Percentiles rank a stretch among this genome's conserved stretches.
Conservation (phyloP, 345 rosid species). For the Gossypium arboreum region DNA sequence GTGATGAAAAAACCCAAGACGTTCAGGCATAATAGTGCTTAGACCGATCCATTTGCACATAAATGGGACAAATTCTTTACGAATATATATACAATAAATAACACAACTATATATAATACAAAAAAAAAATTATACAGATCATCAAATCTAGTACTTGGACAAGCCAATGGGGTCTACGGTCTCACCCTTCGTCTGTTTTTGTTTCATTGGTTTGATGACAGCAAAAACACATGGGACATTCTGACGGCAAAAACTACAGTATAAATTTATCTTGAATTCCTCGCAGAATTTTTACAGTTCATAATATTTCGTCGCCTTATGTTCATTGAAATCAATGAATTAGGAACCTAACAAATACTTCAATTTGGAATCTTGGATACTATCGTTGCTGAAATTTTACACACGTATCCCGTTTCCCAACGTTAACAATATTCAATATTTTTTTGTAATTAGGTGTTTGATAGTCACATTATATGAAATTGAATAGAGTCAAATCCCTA, state of each 20-base stretch:
- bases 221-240: background rate
- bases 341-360: background rate
- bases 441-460: background rate
- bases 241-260: background rate
- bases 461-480: too few relatives aligned
- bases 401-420: slow-evolving; percentile 6
- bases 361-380: slow-evolving; percentile 15
- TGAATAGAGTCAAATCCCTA: too few relatives aligned
- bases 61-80: background rate
- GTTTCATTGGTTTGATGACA: background rate
- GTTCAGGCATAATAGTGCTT: background rate
- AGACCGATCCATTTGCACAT: background rate
- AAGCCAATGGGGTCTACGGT: background rate
- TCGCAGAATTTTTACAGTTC: slow-evolving; percentile 11
- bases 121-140: background rate
- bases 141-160: background rate
- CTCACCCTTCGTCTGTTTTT: background rate
- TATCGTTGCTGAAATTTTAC: background rate
- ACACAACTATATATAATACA: background rate
- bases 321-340: background rate
- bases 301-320: background rate
- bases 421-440: background rate
- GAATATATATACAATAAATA: too few relatives aligned
- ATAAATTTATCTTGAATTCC: slow-evolving; percentile 2
- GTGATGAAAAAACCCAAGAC: background rate